phyloP scores from a whole-genome alignment of 495 filamentous ascomycete species.

The Aspergillus bertholletiae region DNA sequence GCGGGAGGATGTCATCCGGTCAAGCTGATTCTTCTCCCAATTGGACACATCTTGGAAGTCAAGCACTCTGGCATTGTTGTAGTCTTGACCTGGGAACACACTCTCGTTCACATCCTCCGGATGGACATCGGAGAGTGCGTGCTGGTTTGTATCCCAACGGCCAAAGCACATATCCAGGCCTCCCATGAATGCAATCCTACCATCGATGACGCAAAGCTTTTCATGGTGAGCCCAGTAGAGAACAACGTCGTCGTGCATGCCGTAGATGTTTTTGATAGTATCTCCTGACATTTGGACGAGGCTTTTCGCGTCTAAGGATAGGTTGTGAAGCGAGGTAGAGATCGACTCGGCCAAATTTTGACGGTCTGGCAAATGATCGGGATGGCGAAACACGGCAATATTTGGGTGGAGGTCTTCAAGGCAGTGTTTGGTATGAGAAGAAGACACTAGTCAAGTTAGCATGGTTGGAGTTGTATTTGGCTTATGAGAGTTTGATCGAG shows the following conservation, averaged over 20 bases:
- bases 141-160: constrained; percentile 63
- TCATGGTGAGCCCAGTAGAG: constrained; percentile 97
- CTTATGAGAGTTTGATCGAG: not conserved
- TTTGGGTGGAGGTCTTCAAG: constrained; percentile 79
- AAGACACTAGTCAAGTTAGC: constrained; percentile 56
- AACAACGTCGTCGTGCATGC: constrained; percentile 73
- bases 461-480: not conserved
- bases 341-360: constrained; percentile 52
- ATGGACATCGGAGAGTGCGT: constrained; percentile 84
- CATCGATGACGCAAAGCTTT: constrained; percentile 84
- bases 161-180: constrained; percentile 60
- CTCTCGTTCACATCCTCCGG: constrained; percentile 68
- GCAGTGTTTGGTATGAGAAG: constrained; percentile 78
- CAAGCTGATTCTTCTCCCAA: constrained; percentile 84
- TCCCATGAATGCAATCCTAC: constrained; percentile 85
- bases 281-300: constrained; percentile 60
- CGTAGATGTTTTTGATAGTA: constrained; percentile 72
- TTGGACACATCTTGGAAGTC: constrained; percentile 85
- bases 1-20: constrained; percentile 71
- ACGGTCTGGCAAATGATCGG: constrained; percentile 79
- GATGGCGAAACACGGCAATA: constrained; percentile 88
- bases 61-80: constrained; percentile 83
- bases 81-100: constrained; percentile 90
- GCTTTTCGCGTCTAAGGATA: constrained; percentile 48
- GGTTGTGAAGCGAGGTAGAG: constrained; percentile 46